Percentiles rank a stretch among this genome's conserved stretches.
These are phyloP conservation scores for Boletus eberwhitei DNA, from an alignment of 768 basidiomycete species.

Conservation along the genomic window DNA sequence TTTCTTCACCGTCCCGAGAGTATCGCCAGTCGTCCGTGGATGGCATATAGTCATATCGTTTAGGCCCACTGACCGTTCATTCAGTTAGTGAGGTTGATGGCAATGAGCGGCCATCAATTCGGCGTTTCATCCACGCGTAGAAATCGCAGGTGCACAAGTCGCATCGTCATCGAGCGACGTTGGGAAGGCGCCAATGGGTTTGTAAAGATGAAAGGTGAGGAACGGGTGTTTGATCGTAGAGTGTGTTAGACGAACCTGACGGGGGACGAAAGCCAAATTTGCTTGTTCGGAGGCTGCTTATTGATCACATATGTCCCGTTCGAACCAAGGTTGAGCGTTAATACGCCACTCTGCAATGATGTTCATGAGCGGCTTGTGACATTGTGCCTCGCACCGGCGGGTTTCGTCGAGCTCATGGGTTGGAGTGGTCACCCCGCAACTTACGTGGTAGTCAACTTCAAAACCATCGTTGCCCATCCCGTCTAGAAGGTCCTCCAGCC, in stretches of 20 bases:
- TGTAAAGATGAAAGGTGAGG: conserved; percentile 3
- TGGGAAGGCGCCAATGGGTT: not conserved
- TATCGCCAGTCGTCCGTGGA: conserved; percentile 70
- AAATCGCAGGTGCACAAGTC: not conserved
- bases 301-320: conserved; percentile 93
- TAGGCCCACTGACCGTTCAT: conserved; percentile 66
- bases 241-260: conserved; percentile 52
- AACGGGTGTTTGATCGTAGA: not conserved
- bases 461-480: conserved; percentile 48
- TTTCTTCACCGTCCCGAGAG: conserved; percentile 55
- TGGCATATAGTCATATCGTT: conserved; percentile 79
- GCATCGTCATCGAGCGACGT: not conserved
- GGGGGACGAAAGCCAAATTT: conserved; percentile 94
- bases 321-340: conserved; percentile 73
- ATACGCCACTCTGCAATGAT: conserved; percentile 72
- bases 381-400: not conserved
- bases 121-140: conserved; percentile 2
- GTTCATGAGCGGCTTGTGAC: conserved; percentile 6
- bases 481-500: conserved; percentile 72
- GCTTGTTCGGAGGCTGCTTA: conserved; percentile 96
- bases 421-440: conserved; percentile 22
- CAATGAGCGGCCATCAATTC: not conserved
- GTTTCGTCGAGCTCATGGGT: not conserved
- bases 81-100: not conserved
- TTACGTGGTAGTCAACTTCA: conserved; percentile 88